A percentile compares a stretch with the other conserved stretches of the same genome.
These are phyloP conservation scores for Botrytis paeoniae DNA, from an alignment of 2,329 filamentous ascomycete genomes.

Conservation along the genomic window DNA sequence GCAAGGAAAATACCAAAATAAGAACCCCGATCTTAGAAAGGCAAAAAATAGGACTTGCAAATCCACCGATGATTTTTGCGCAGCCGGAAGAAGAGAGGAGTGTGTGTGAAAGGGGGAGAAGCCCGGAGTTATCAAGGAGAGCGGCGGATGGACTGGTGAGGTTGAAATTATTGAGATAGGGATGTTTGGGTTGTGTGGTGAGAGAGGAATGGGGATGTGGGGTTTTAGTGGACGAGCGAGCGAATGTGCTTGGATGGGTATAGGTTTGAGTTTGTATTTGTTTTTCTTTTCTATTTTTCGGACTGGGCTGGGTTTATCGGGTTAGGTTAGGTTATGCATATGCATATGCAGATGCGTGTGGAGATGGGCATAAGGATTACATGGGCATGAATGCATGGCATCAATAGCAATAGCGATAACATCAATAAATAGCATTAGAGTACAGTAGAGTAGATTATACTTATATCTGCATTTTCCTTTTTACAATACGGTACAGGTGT, in stretches of 20 bases:
- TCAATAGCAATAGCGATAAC: background rate
- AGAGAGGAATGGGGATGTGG: too few species aligned
- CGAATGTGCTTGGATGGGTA: background rate
- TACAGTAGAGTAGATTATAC: background rate
- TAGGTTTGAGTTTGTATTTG: background rate
- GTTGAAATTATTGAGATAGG: slow-evolving; percentile 22
- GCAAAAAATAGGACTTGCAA: background rate
- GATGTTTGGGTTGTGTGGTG: background rate
- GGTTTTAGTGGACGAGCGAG: background rate
- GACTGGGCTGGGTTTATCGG: too few species aligned
- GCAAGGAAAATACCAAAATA: background rate
- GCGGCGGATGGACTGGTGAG: slow-evolving; percentile 53
- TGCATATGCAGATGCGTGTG: too few species aligned
- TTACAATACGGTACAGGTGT: background rate
- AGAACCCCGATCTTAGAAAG: background rate
- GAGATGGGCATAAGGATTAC: background rate
- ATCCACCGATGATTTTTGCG: background rate
- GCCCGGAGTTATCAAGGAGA: slow-evolving; percentile 42
- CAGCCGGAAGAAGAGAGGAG: slow-evolving; percentile 7
- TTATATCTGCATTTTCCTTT: background rate
- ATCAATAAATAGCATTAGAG: background rate
- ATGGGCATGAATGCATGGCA: background rate
- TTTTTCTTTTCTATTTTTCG: background rate
- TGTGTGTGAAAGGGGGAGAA: slow-evolving; percentile 5
- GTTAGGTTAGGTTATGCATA: background rate